Base-by-base conservation (phyloP, 768 basidiomycete genomes). In the Glaciozyma martinii region DNA sequence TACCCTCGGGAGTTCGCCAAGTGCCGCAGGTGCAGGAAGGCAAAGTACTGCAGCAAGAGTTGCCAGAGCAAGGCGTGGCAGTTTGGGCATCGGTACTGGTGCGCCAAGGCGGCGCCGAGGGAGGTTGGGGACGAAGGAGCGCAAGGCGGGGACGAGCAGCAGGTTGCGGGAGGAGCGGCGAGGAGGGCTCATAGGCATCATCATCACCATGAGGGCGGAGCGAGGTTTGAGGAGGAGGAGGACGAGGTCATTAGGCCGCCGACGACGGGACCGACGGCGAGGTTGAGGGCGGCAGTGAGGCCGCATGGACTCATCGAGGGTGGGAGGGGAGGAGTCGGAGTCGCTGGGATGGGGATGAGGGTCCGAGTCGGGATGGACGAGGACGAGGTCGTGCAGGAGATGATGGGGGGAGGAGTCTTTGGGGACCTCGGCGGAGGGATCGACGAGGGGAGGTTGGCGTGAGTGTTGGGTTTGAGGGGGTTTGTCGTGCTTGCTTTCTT, bases 21-120 rank as follows among this genome's bases (percentile, higher is more conserved):
- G 75, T 98, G 95, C 74, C 77, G 95, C 58, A 80, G 94, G 70
- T 99, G 95, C 78, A 78, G 94, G 71, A 95, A 98, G 77, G 95
- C 94, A 15, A 99, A 99, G 76, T 99, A 98, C 76, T 98, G 95
- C 73, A 90, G 90, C 30, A 97, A 97, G 77, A 89, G 44, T 46
- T 97, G 94, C 74, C 93, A 97, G 79, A 91, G 89, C 71, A 88
- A 86, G 23, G 92, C 92, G 1, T 97, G 92, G 94, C 87, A 86
- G 67, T 90, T 93, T 72, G 94, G 94, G 0, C 94, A 97, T 75
- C 81, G 93, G 62, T 97, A 93, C 37, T 71, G 70, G 70, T 71
- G 70, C 50, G 57, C 65, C 54, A 71, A 71, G 49, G 59, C 64
- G 29, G 4, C 25, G 5, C 15, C 59, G 40, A 30, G 47, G 27